Evolutionary conservation across 495 filamentous ascomycete genomes (phyloP).

Genomic region (Letharia columbiana): DNA sequence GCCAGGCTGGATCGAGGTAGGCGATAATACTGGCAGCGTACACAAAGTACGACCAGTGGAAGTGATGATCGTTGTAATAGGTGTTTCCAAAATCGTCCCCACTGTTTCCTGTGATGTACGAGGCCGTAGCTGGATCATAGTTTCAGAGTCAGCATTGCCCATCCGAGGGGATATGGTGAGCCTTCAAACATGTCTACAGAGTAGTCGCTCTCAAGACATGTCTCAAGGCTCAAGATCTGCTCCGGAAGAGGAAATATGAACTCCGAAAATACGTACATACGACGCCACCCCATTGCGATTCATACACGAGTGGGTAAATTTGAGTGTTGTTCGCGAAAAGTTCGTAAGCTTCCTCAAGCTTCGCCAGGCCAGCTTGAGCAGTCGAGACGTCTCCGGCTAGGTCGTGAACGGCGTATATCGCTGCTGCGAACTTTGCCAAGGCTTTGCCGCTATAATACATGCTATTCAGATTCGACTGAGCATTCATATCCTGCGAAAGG

Average conservation of each 20-base stretch:
- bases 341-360: constrained; percentile 68
- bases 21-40: constrained; percentile 80
- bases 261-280: constrained; percentile 39
- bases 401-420: constrained; percentile 60
- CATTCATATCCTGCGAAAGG: constrained; percentile 58
- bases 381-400: constrained; percentile 52
- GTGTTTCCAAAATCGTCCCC: constrained; percentile 75
- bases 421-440: constrained; percentile 73
- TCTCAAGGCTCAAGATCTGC: too few relatives aligned
- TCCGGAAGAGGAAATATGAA: too few relatives aligned
- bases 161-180: too few relatives aligned
- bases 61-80: constrained; percentile 94
- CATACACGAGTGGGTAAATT: constrained; percentile 72
- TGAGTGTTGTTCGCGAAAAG: constrained; percentile 70
- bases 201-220: too few relatives aligned
- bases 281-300: constrained; percentile 74
- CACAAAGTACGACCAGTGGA: constrained; percentile 87
- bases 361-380: constrained; percentile 52
- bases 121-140: constrained; percentile 43
- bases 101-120: constrained; percentile 63
- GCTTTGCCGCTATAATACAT: constrained; percentile 97
- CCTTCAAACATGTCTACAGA: too few relatives aligned
- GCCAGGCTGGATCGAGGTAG: constrained; percentile 69
- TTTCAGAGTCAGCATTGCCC: too few relatives aligned
- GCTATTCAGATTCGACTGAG: constrained; percentile 67